Evolutionary conservation across 2,329 filamentous ascomycete genomes (phyloP), one percentile per base, ranked within the genome.

Genomic region (Apiospora saccharicola): DNA sequence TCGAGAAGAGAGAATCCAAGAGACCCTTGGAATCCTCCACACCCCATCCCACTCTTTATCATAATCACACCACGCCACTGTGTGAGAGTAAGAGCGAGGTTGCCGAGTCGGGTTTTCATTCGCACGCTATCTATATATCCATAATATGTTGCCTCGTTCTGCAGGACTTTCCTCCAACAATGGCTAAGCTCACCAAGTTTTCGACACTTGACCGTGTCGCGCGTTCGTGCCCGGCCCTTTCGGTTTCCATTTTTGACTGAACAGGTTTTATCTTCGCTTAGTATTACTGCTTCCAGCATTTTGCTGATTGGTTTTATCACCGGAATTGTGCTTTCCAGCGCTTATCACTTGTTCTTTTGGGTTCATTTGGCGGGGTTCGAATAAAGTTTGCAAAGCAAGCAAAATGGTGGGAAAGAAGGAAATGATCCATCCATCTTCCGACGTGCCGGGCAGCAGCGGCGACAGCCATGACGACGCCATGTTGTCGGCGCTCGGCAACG

Each of bases 401-500:
- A 61, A 37, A 22, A 61, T 64, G 57, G 5, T 64, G 19, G 57
- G 34, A 41, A 64, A 64, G 34, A 41, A 64, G 19, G 57, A 64
- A 41, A 64, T 13, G 57, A n/a, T 64, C 19, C 57, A n/a, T 22
- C 57, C 57, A 14, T 13, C 16, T n/a, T n/a, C 57, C 14, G 57
- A 64, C 19, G 19, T 37, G 30, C 67, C 43, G n/a, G 67, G n/a
- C 22, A 22, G 34, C 22, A 34, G 43, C 24, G 14, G n/a, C 30
- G 57, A 30, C 64, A 47, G 67, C 34, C 46, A 70, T n/a, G 74
- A 72, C 22, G 77, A 76, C 68, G 72, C 73, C 13, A 74, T 78
- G 24, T 75, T 80, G 34, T 73, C 76, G 46, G 76, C 73, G 16
- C 78, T 79, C 24, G 75, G 75, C 70, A 76, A 73, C 68, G 75